These are phyloP conservation scores for Microsporum ferrugineum DNA, from an alignment of 2,329 filamentous ascomycete species.

Conservation along the genomic window DNA sequence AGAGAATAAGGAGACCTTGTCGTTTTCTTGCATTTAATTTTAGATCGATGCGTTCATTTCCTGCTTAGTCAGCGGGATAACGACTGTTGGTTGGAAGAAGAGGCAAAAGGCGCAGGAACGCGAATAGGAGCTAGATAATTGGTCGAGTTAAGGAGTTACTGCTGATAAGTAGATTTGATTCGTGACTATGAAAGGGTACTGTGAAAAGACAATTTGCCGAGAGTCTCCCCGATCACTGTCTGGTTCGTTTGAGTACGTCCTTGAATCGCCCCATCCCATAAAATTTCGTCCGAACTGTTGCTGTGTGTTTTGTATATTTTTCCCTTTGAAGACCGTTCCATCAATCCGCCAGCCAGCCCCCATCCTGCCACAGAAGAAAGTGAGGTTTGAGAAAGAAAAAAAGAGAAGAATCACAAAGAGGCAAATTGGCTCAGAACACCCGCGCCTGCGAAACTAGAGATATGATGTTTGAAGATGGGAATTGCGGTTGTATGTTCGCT, in stretches of 20 bases:
- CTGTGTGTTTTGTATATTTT: background rate
- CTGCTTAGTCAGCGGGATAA: background rate
- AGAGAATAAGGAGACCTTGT: background rate
- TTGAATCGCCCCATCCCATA: background rate
- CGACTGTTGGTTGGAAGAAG: background rate
- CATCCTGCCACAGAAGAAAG: background rate
- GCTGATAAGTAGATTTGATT: background rate
- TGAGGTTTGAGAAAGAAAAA: background rate
- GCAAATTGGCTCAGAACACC: background rate
- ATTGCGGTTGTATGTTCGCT: background rate
- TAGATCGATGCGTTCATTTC: background rate
- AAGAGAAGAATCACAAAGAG: background rate
- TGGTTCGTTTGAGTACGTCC: background rate
- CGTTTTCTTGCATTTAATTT: background rate
- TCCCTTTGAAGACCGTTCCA: background rate
- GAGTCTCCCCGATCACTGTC: background rate
- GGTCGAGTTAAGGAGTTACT: background rate
- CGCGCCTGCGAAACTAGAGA: background rate
- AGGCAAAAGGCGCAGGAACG: background rate
- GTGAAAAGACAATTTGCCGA: background rate
- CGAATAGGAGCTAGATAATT: background rate
- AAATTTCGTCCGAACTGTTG: background rate
- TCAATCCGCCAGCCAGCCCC: background rate
- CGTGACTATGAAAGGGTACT: background rate
- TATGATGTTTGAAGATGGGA: background rate